These are phyloP conservation scores for Boletus eberwhitei DNA, from an alignment of 768 basidiomycete species.

Conservation along the genomic window DNA sequence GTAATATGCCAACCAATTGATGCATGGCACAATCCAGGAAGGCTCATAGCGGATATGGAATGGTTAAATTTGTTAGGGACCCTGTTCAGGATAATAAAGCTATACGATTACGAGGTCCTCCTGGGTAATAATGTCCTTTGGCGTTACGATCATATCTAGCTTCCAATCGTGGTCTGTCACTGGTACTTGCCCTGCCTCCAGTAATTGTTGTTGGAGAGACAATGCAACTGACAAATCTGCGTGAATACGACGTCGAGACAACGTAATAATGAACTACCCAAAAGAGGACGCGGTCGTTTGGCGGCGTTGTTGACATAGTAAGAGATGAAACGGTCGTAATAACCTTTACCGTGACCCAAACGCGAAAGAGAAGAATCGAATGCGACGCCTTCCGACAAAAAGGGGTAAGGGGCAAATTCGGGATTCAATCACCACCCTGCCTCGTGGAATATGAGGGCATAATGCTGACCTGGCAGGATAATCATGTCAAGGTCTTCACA, in stretches of 20 bases:
- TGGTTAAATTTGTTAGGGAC: slow-evolving; percentile 9
- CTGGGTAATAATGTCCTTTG: slow-evolving; percentile 35
- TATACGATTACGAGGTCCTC: slow-evolving; percentile 21
- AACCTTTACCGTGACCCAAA: slow-evolving; percentile 81
- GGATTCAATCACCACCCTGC: slow-evolving; percentile 5
- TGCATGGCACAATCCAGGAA: slow-evolving; percentile 11
- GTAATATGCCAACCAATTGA: slow-evolving; percentile 6
- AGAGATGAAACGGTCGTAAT: slow-evolving; percentile 73
- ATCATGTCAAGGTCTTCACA: slow-evolving; percentile 56
- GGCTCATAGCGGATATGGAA: slow-evolving; percentile 26
- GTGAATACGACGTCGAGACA: slow-evolving; percentile 14
- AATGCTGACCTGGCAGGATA: slow-evolving; percentile 57
- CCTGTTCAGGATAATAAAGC: slow-evolving; percentile 5
- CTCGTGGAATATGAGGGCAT: slow-evolving; percentile 8
- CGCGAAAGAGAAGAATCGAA: slow-evolving; percentile 69
- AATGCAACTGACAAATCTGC: slow-evolving; percentile 50
- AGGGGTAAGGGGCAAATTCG: slow-evolving; percentile 4
- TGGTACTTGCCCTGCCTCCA: slow-evolving; percentile 51
- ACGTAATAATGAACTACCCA: slow-evolving; percentile 44
- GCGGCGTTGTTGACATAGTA: slow-evolving; percentile 41
- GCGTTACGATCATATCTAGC: slow-evolving; percentile 58
- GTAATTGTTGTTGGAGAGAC: slow-evolving; percentile 59
- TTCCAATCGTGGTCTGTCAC: slow-evolving; percentile 57
- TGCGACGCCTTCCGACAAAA: slow-evolving; percentile 53
- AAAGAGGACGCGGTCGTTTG: slow-evolving; percentile 46